Conservation (phyloP, 768 basidiomycete genomes). For the Amyloporia xantha region DNA sequence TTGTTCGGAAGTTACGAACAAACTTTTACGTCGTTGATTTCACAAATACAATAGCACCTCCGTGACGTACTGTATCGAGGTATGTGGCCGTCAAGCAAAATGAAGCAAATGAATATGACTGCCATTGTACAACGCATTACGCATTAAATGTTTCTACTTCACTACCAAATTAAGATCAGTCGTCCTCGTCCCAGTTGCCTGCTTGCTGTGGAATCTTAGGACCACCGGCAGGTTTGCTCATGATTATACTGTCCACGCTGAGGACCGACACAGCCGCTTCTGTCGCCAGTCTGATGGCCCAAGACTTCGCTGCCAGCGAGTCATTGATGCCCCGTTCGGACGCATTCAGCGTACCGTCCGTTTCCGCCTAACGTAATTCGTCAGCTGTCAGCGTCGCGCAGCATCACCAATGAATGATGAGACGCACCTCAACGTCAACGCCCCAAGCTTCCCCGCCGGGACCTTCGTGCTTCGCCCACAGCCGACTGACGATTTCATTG, state of each 20-base stretch:
- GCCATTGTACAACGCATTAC: conserved; percentile 1
- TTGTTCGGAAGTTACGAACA: too few species aligned
- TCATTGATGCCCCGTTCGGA: conserved; percentile 68
- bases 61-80: too few species aligned
- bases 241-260: conserved; percentile 96
- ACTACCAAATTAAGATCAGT: conserved; percentile 3
- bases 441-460: conserved; percentile 72
- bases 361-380: conserved; percentile 63
- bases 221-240: conserved; percentile 89
- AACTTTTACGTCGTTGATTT: too few species aligned
- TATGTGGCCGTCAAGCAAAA: too few species aligned
- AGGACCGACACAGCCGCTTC: conserved; percentile 89
- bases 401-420: neutral
- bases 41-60: too few species aligned
- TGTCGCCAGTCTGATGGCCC: conserved; percentile 87
- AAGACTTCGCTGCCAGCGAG: conserved; percentile 82
- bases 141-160: neutral
- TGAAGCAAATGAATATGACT: neutral
- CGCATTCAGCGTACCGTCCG: conserved; percentile 67
- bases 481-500: conserved; percentile 81
- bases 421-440: conserved; percentile 79
- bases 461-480: conserved; percentile 88
- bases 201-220: conserved; percentile 84
- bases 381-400: conserved; percentile 1
- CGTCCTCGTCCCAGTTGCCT: conserved; percentile 83